A percentile compares a stretch with the other conserved stretches of the same genome.
These are phyloP conservation scores for Blepharisma japonicum DNA, from an alignment of 73 alveolate genomes.

Conservation along the genomic window DNA sequence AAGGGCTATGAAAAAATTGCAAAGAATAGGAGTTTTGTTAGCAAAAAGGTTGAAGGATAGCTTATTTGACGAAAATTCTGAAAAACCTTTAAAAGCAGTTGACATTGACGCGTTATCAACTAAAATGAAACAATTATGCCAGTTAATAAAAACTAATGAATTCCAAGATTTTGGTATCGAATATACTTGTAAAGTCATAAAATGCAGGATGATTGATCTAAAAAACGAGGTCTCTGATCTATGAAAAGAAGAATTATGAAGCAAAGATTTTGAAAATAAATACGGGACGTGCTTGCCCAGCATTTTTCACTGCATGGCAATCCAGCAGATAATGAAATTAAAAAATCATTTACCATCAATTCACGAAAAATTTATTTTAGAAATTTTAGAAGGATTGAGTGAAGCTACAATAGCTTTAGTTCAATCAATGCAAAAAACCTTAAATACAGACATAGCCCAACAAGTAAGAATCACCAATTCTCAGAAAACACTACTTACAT, in stretches of 20 bases:
- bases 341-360: constrained; percentile 2
- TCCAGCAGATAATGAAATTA: neutral
- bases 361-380: neutral
- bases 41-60: neutral
- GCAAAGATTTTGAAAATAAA: constrained; percentile 23
- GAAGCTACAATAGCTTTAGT: neutral
- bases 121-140: neutral
- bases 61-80: neutral
- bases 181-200: neutral
- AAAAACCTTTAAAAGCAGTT: constrained; percentile 1
- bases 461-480: neutral
- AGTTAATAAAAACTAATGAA: neutral
- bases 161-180: neutral
- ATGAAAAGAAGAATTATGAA: constrained; percentile 17
- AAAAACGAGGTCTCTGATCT: neutral
- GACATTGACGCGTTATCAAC: neutral
- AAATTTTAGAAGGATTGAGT: constrained; percentile 7
- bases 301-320: neutral
- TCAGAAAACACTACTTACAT: neutral
- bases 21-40: neutral
- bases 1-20: neutral
- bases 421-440: constrained; percentile 19
- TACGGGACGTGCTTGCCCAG: constrained; percentile 13
- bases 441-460: neutral
- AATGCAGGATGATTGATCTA: neutral